A percentile compares a stretch with the other conserved stretches of the same genome.
Evolutionary conservation across 176 grass and related monocot species (phyloP).

Genomic region (Oryza coarctata): DNA sequence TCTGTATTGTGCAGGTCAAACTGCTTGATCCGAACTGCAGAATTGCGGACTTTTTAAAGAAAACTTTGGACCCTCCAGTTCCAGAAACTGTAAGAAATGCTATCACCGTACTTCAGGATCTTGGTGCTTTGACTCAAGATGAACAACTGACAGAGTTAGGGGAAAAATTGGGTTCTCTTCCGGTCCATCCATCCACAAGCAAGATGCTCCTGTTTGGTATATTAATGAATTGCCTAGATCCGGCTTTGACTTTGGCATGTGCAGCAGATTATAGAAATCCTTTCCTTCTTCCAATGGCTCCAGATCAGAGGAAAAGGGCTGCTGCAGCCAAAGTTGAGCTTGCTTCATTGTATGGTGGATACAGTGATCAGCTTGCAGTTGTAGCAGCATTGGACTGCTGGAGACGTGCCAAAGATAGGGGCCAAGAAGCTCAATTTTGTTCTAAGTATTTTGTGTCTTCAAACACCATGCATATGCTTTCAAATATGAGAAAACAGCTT

Average conservation of each 20-base stretch:
- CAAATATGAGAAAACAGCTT: constrained; percentile 86
- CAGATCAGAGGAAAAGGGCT: constrained; percentile 66
- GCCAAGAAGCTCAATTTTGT: constrained; percentile 82
- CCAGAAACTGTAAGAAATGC: constrained; percentile 81
- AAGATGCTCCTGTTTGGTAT: constrained; percentile 97
- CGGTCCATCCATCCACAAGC: constrained; percentile 88
- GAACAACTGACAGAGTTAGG: constrained; percentile 84
- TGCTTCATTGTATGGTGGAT: constrained; percentile 91
- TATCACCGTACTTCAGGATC: constrained; percentile 71
- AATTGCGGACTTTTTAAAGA: constrained; percentile 80
- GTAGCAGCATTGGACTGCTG: constrained; percentile 92
- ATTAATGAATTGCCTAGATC: constrained; percentile 93
- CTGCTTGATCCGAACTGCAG: constrained; percentile 72
- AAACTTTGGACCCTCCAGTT: constrained; percentile 83
- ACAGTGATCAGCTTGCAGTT: constrained; percentile 85
- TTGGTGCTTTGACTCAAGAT: constrained; percentile 83
- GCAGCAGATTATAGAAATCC: constrained; percentile 77
- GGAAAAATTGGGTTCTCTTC: constrained; percentile 80
- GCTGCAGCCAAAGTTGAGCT: constrained; percentile 68
- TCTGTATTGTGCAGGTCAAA: constrained; percentile 66
- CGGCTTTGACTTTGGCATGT: constrained; percentile 91
- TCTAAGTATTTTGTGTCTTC: constrained; percentile 71
- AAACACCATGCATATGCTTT: constrained; percentile 85
- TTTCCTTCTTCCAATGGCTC: constrained; percentile 69
- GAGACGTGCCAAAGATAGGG: constrained; percentile 72